Conservation (phyloP, 495 filamentous ascomycete genomes). For the Daldinia loculata region DNA sequence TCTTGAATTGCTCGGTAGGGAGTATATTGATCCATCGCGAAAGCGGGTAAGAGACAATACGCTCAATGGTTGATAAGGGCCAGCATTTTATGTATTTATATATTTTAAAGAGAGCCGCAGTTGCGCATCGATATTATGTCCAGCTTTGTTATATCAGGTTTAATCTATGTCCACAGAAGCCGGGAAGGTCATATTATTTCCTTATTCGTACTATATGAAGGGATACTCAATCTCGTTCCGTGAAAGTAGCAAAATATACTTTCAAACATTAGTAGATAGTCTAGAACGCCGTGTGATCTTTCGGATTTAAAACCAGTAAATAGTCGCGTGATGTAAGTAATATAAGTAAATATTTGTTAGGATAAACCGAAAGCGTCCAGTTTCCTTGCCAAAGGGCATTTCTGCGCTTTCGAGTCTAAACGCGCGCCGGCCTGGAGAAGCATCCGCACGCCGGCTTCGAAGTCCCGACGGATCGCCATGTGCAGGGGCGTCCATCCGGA, state of each 20-base stretch:
- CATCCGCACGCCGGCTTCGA: slow-evolving; percentile 34
- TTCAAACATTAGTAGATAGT: not conserved
- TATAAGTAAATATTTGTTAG: not conserved
- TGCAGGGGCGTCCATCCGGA: slow-evolving; percentile 42
- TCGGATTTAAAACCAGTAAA: not conserved
- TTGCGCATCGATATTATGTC: not conserved
- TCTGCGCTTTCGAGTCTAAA: slow-evolving; percentile 17
- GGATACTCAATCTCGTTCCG: not conserved
- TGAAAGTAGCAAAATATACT: not conserved
- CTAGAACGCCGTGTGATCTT: not conserved
- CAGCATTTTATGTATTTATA: not conserved
- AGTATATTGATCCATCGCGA: not conserved
- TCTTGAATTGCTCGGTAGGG: not conserved
- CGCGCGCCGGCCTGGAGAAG: slow-evolving; percentile 17
- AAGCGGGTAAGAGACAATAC: not conserved
- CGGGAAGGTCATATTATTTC: not conserved
- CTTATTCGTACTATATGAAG: not conserved
- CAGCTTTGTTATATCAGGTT: not conserved
- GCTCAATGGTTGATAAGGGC: not conserved
- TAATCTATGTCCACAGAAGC: not conserved
- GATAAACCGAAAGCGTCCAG: not conserved
- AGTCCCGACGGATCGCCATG: slow-evolving; percentile 33
- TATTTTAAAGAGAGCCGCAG: not conserved
- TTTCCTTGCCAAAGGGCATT: slow-evolving; percentile 17
- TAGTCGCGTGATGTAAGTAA: not conserved